Percentiles rank a stretch among this genome's conserved stretches.
Evolutionary conservation across 2,329 filamentous ascomycete species (phyloP).

Genomic region (Fusarium secorum): DNA sequence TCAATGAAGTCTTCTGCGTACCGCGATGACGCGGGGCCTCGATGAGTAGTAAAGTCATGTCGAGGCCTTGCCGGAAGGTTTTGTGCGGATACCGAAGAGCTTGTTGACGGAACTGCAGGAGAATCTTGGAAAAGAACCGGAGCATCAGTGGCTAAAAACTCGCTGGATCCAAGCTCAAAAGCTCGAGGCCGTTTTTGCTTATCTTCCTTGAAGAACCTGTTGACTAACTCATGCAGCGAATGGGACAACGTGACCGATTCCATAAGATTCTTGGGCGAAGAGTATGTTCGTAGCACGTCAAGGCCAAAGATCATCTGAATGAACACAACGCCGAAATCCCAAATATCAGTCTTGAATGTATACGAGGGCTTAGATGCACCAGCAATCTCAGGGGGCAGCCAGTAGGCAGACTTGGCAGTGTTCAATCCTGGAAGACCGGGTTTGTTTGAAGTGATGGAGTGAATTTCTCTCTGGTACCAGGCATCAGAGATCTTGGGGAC

Average conservation of each 20-base stretch:
- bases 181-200: constrained; percentile 84
- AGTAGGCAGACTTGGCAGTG: constrained; percentile 78
- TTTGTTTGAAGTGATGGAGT: constrained; percentile 65
- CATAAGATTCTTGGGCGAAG: constrained; percentile 78
- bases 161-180: constrained; percentile 73
- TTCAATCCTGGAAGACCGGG: constrained; percentile 60
- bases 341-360: constrained; percentile 86
- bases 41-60: constrained; percentile 66
- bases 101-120: constrained; percentile 50
- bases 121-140: constrained; percentile 62
- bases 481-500: constrained; percentile 79
- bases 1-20: constrained; percentile 92
- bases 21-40: constrained; percentile 67
- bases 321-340: constrained; percentile 92
- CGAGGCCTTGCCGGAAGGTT: constrained; percentile 59
- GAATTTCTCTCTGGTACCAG: constrained; percentile 73
- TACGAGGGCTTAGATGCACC: constrained; percentile 68
- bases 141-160: constrained; percentile 72
- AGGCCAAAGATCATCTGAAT: constrained; percentile 94
- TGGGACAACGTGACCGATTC: constrained; percentile 75
- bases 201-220: constrained; percentile 84
- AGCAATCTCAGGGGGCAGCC: constrained; percentile 81
- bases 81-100: constrained; percentile 54
- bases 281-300: constrained; percentile 77
- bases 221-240: constrained; percentile 79